Evolutionary conservation across 352 stramenopile species (phyloP).

Genomic region (Phytophthora lateralis): DNA sequence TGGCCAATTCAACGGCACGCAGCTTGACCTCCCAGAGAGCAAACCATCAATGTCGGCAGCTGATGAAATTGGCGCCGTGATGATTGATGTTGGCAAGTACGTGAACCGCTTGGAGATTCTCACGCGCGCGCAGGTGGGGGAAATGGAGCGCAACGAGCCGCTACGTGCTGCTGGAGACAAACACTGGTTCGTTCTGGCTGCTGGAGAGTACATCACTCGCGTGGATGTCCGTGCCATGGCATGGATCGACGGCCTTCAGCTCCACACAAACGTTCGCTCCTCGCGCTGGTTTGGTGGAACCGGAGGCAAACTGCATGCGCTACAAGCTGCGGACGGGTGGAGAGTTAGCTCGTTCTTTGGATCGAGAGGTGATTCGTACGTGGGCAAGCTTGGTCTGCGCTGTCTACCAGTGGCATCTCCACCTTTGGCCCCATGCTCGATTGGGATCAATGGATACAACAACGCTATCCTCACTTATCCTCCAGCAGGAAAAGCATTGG

Average conservation of each 20-base stretch:
- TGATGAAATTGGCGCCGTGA: slow-evolving; percentile 52
- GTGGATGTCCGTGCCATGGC: slow-evolving; percentile 62
- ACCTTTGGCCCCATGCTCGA: neutral
- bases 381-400: slow-evolving; percentile 53
- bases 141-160: slow-evolving; percentile 27
- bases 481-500: slow-evolving; percentile 35
- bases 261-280: slow-evolving; percentile 64
- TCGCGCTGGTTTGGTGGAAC: slow-evolving; percentile 70
- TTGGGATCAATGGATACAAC: neutral
- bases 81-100: slow-evolving; percentile 46
- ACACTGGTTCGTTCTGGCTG: slow-evolving; percentile 52
- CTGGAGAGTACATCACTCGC: slow-evolving; percentile 52
- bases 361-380: slow-evolving; percentile 45
- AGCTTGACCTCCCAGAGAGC: slow-evolving; percentile 40
- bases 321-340: slow-evolving; percentile 47
- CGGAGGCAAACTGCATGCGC: slow-evolving; percentile 48
- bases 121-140: slow-evolving; percentile 43
- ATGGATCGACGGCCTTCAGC: slow-evolving; percentile 70
- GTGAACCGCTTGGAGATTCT: slow-evolving; percentile 50
- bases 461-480: slow-evolving; percentile 16
- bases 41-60: slow-evolving; percentile 10
- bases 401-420: slow-evolving; percentile 31
- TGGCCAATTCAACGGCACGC: slow-evolving; percentile 46
- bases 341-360: slow-evolving; percentile 64
- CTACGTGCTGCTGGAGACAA: slow-evolving; percentile 33